Conservation (phyloP, 441 rosid genomes). For the Adansonia gregorii region DNA sequence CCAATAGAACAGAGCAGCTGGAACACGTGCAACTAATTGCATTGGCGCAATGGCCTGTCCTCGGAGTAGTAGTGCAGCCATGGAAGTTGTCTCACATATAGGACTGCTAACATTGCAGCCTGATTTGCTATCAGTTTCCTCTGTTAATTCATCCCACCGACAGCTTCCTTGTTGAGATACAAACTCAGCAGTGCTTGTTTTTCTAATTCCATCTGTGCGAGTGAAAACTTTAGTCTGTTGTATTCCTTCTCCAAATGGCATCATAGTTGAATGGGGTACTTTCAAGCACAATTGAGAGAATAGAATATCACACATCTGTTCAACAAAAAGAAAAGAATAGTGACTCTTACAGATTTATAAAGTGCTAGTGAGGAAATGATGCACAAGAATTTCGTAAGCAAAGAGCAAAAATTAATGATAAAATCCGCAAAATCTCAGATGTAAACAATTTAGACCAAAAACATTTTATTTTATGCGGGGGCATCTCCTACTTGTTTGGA, state of each 20-base stretch:
- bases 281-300: conserved; percentile 97
- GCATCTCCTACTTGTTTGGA: neutral
- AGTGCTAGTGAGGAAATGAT: neutral
- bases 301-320: conserved; percentile 97
- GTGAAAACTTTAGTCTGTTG: conserved; percentile 38
- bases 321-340: conserved; percentile 26
- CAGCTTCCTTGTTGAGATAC: conserved; percentile 49
- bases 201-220: conserved; percentile 48
- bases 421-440: neutral
- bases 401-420: neutral
- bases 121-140: conserved; percentile 59
- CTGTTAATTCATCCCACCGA: conserved; percentile 41
- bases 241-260: conserved; percentile 53
- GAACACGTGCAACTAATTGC: conserved; percentile 96
- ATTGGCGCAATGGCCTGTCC: conserved; percentile 94
- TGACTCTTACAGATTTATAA: neutral
- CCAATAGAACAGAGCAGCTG: conserved; percentile 94
- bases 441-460: neutral
- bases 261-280: conserved; percentile 63
- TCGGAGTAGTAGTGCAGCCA: conserved; percentile 92
- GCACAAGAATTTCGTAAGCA: neutral
- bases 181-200: conserved; percentile 43
- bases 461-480: neutral
- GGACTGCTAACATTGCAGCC: conserved; percentile 46
- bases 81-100: conserved; percentile 71